Evolutionary conservation across 2,329 filamentous ascomycete species (phyloP), one percentile per base, ranked within the genome.

Genomic region (Fusarium sublunatum): DNA sequence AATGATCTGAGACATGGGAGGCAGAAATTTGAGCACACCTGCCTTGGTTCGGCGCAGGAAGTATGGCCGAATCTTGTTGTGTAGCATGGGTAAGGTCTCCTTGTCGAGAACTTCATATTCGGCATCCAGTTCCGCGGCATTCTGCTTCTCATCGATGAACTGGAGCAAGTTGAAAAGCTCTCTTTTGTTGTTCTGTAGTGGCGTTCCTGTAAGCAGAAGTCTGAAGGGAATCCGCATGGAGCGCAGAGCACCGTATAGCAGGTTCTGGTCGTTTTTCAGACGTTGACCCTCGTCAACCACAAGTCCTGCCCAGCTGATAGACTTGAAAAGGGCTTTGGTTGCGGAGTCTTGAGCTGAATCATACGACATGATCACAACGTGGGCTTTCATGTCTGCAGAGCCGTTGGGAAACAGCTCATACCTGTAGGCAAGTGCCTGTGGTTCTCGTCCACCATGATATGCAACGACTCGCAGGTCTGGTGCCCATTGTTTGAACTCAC

Each of bases 161-260:
- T 98, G 94, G 5, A 99, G 79, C n/a, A 99, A 82, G 72, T 97
- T 99, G 80, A 98, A 98, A 0, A 99, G 81, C 75, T 99, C 95
- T 42, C 93, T 86, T 67, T 92, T 91, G 74, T 97, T 98, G 77
- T 99, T 99, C 70, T 99, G 95, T 11, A 99, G 79, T 0, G 95
- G 95, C 0, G 95, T 99, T 2, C 88, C 93, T 76, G 94, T 98
- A 31, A 99, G 82, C 2, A 99, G 83, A 35, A 97, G 83, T 49
- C 92, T 89, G 77, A 95, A 97, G 0, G 91, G 91, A 28, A 93
- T 88, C 46, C 86, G 89, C 75, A 97, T 86, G 4, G 86, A 82
- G 38, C 80, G 85, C 7, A 99, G 81, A 3, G 91, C 88, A 31
- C 82, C 82, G 74, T 98, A 98, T 1, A 98, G 83, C 36, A 90